A percentile compares a stretch with the other conserved stretches of the same genome.
Conservation (phyloP, 2,329 filamentous ascomycete genomes). For the Penicillium olsonii region DNA sequence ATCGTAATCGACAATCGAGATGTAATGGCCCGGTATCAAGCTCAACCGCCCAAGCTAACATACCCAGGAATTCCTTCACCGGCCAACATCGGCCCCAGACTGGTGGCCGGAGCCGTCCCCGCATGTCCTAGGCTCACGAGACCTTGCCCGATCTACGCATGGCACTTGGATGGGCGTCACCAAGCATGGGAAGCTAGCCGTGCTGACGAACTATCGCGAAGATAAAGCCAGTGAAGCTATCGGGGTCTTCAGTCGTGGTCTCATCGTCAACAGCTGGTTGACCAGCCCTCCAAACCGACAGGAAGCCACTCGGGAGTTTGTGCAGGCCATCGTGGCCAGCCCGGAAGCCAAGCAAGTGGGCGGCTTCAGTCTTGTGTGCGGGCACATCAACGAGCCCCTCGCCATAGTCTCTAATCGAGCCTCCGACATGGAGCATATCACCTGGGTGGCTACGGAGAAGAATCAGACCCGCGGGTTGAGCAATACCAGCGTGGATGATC, state of each 20-base stretch:
- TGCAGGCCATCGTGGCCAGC: constrained; percentile 55
- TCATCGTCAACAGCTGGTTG: constrained; percentile 63
- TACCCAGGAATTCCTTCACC: constrained; percentile 62
- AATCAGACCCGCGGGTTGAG: constrained; percentile 61
- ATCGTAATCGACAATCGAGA: constrained; percentile 79
- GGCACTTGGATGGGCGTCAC: constrained; percentile 68
- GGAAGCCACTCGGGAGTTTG: constrained; percentile 53
- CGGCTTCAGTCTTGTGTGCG: constrained; percentile 65
- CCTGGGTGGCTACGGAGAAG: constrained; percentile 51
- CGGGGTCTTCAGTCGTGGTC: constrained; percentile 55
- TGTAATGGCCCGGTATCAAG: constrained; percentile 40
- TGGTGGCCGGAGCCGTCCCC: constrained; percentile 61
- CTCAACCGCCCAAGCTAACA: constrained; percentile 3
- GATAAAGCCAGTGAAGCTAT: constrained; percentile 48
- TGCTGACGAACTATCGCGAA: constrained; percentile 67
- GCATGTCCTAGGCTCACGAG: constrained; percentile 62
- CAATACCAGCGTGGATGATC: constrained; percentile 62
- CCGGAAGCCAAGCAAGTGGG: constrained; percentile 59
- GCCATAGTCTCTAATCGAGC: constrained; percentile 66
- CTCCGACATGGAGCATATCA: constrained; percentile 51
- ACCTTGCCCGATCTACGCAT: constrained; percentile 60
- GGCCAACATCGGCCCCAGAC: constrained; percentile 59
- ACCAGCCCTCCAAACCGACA: constrained; percentile 43
- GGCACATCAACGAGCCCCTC: constrained; percentile 55
- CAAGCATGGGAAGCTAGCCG: constrained; percentile 60